These are phyloP conservation scores for Babesia caballi DNA, from an alignment of 169 alveolate genomes.

Conservation along the genomic window DNA sequence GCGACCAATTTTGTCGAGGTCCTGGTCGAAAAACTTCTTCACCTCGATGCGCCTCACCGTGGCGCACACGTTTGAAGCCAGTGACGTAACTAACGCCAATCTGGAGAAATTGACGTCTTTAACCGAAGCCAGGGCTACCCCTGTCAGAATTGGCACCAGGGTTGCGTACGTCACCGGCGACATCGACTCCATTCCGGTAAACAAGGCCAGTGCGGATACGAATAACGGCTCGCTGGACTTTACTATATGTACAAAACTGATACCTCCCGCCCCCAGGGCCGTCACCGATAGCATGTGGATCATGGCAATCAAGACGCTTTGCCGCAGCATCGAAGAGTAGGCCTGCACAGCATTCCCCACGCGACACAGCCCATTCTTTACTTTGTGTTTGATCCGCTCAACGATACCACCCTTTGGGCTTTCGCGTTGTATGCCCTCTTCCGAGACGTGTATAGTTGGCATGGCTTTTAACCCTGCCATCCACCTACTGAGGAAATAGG, in stretches of 20 bases:
- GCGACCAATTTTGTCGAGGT: conserved; percentile 66
- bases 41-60: conserved; percentile 70
- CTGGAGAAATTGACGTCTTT: conserved; percentile 63
- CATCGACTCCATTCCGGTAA: conserved; percentile 47
- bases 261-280: conserved; percentile 73
- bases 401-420: conserved; percentile 1
- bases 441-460: conserved; percentile 32
- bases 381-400: conserved; percentile 10
- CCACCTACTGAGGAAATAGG: conserved; percentile 73
- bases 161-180: conserved; percentile 69
- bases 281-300: conserved; percentile 68
- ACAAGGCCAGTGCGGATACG: conserved; percentile 65
- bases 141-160: conserved; percentile 72
- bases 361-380: conserved; percentile 15
- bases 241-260: conserved; percentile 69
- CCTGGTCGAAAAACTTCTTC: conserved; percentile 68
- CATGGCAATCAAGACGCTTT: conserved; percentile 63
- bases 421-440: conserved; percentile 13
- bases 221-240: conserved; percentile 74
- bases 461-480: conserved; percentile 10
- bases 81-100: conserved; percentile 60
- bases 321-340: conserved; percentile 41
- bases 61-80: conserved; percentile 63
- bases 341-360: conserved; percentile 27
- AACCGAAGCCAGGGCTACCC: conserved; percentile 73